phyloP scores from a whole-genome alignment of 208 protist genomes.

The Trypanosomatidae sp. region DNA sequence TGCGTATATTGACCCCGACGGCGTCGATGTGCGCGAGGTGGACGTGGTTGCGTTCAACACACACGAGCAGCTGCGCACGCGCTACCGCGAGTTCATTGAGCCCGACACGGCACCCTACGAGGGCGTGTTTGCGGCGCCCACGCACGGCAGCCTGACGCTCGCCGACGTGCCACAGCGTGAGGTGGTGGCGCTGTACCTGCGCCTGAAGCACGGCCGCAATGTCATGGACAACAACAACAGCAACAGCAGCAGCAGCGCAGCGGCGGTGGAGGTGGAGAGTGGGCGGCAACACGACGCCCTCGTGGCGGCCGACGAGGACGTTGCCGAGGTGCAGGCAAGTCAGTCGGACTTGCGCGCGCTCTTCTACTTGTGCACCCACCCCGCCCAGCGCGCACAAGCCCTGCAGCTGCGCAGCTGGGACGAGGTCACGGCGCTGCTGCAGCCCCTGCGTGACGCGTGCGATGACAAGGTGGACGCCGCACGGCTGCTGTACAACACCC shows the following conservation, averaged over 20 bases:
- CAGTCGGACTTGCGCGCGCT: conserved; percentile 60
- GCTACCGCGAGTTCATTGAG: conserved; percentile 79
- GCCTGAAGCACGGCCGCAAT: conserved; percentile 16
- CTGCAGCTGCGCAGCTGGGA: conserved; percentile 26
- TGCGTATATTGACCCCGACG: conserved; percentile 80
- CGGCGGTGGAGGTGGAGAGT: not conserved
- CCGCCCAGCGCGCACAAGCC: conserved; percentile 17
- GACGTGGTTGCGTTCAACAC: conserved; percentile 82
- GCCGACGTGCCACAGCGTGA: conserved; percentile 44
- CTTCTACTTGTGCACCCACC: conserved; percentile 57
- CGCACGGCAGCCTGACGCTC: conserved; percentile 55
- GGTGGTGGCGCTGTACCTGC: conserved; percentile 31
- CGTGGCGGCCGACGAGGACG: not conserved
- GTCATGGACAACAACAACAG: not conserved
- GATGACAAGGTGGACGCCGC: conserved; percentile 76
- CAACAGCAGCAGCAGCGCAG: not conserved
- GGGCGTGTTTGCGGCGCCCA: conserved; percentile 41
- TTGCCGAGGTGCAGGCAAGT: conserved; percentile 5
- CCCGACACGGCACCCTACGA: conserved; percentile 44
- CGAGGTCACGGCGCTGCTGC: conserved; percentile 38
- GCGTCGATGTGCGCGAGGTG: conserved; percentile 80
- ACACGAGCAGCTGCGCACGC: conserved; percentile 78
- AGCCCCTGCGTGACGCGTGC: conserved; percentile 17
- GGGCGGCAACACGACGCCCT: not conserved
- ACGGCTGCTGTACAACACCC: conserved; percentile 68